A percentile compares a stretch with the other conserved stretches of the same genome.
phyloP scores from a whole-genome alignment of 1,284 basidiomycete genomes.

The Sphagnurus paluster region DNA sequence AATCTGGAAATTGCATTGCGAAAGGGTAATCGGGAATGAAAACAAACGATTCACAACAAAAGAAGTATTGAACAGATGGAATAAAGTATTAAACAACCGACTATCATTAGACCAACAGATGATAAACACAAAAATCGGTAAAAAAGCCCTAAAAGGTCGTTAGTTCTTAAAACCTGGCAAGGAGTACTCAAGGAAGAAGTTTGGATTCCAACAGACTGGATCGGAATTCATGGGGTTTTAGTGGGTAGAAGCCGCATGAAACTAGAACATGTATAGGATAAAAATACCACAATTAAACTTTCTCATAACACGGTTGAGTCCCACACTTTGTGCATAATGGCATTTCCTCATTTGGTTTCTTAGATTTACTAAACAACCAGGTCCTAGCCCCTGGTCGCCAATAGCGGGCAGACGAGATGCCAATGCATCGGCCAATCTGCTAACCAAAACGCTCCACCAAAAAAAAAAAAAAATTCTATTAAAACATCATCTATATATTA shows the following conservation, averaged over 20 bases:
- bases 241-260: neutral
- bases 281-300: neutral
- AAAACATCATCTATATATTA: too few species aligned
- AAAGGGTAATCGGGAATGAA: neutral
- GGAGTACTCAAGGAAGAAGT: neutral
- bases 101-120: neutral
- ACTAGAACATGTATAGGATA: neutral
- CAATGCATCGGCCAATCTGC: too few species aligned
- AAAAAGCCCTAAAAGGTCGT: neutral
- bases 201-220: neutral
- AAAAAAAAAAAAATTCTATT: too few species aligned
- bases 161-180: neutral
- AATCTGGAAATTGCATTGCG: neutral
- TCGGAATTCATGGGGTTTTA: neutral
- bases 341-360: neutral
- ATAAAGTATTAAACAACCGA: neutral
- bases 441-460: too few species aligned
- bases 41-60: neutral
- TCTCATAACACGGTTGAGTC: neutral
- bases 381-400: too few species aligned
- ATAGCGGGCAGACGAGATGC: too few species aligned
- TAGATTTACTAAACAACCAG: too few species aligned
- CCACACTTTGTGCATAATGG: too few species aligned
- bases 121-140: neutral
- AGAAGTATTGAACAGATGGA: neutral